Base-by-base conservation (phyloP, 192 early-diverging fungal genomes). In the Coemansia sp. region DNA sequence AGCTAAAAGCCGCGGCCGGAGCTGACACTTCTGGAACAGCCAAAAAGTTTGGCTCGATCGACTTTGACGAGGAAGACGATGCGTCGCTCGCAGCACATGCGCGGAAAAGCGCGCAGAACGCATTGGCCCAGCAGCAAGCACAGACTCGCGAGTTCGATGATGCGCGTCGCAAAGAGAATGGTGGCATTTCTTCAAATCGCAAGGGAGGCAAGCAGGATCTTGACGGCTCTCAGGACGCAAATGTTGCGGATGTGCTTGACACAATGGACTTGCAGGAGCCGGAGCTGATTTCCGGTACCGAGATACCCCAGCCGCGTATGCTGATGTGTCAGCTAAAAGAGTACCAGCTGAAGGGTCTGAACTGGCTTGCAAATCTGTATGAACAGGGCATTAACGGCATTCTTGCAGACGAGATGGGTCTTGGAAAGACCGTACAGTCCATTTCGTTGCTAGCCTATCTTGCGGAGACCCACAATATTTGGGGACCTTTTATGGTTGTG, bases 371-470 rank as follows among this genome's bases (percentile, higher is more conserved):
- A 7, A 90, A 92, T 72, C 77, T 95, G 54, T 95, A 93, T 70
- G 92, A 95, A 71, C 90, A 92, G 64, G 93, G 93, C 50, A 93
- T 95, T 82, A 95, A 95, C 77, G 93, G 93, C 70, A 95, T 95
- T 65, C 74, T 95, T 53, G 93, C 93, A 4, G 93, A 94, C 69
- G 92, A 93, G 73, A 94, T 93, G 92, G 85, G 84, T 54, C 76
- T 94, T 20, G 92, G 92, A 37, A 94, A 95, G 74, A 95, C 95
- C 0, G 89, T 97, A 6, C 95, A 97, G 83, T 92, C 93, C 0
- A 95, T 97, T 58, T 90, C 94, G 8, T 69, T 97, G 43, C 88
- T 97, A 77, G 94, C 93, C 8, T 90, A 95, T 68, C 74, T 97
- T 32, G 93, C 94, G 7, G 94, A 94, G 65, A 86, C 86, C 5